Percentiles rank a stretch among this genome's conserved stretches.
phyloP scores from a whole-genome alignment of 371 early-diverging fungal genomes.

The Mucor circinelloides region DNA sequence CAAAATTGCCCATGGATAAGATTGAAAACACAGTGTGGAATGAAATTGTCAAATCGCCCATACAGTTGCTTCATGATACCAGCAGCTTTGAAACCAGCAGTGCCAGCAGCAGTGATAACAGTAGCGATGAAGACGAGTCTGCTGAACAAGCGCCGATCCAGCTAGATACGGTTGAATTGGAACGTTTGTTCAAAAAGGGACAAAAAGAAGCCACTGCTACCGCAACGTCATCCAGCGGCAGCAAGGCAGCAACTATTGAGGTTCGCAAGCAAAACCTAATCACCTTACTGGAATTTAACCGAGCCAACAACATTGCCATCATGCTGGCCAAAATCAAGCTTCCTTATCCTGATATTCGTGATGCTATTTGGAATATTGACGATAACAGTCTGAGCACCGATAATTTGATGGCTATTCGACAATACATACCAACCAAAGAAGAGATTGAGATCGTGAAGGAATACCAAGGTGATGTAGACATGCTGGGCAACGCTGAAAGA shows the following conservation, averaged over 20 bases:
- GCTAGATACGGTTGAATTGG: constrained; percentile 44
- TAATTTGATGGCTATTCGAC: constrained; percentile 59
- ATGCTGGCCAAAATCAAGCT: constrained; percentile 73
- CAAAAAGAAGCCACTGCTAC: background rate
- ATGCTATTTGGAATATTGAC: constrained; percentile 70
- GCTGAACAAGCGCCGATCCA: background rate
- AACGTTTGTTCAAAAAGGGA: constrained; percentile 42
- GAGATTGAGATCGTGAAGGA: constrained; percentile 69
- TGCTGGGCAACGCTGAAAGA: constrained; percentile 69
- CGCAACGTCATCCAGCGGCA: background rate
- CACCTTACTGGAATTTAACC: constrained; percentile 64
- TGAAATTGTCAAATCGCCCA: constrained; percentile 44
- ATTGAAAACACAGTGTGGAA: constrained; percentile 62
- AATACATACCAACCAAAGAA: constrained; percentile 66
- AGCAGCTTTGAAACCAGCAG: constrained; percentile 26
- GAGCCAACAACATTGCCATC: constrained; percentile 70
- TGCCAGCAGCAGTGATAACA: constrained; percentile 24
- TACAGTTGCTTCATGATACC: constrained; percentile 9
- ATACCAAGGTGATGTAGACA: constrained; percentile 65
- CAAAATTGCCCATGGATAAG: constrained; percentile 56
- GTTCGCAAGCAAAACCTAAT: constrained; percentile 38
- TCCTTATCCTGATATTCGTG: constrained; percentile 66
- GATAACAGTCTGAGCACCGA: constrained; percentile 59
- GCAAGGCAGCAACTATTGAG: background rate
- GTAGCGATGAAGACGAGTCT: constrained; percentile 15